phyloP scores from a whole-genome alignment of 805 yeast genomes.

The Danielia reshetovae region DNA sequence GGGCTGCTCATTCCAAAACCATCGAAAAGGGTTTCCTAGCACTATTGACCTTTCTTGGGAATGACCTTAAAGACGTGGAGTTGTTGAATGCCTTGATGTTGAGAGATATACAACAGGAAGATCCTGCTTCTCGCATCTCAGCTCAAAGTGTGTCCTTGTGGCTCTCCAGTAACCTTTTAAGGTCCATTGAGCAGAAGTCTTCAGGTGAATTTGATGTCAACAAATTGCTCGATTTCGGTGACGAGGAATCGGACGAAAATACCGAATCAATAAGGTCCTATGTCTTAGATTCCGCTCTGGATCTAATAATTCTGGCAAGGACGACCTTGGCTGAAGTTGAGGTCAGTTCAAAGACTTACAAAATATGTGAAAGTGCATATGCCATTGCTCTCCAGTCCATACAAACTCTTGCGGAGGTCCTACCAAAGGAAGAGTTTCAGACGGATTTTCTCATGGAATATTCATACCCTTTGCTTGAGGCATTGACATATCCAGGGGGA shows the following conservation, averaged over 20 bases:
- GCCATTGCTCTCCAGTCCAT: slow-evolving; percentile 46
- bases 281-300: slow-evolving; percentile 36
- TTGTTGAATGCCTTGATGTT: background rate
- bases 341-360: slow-evolving; percentile 1
- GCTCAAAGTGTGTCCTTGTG: slow-evolving; percentile 22
- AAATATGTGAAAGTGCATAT: slow-evolving; percentile 23
- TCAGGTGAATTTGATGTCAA: slow-evolving; percentile 8
- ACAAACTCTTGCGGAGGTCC: slow-evolving; percentile 21
- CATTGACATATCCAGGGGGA: slow-evolving; percentile 52
- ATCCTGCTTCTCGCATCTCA: background rate
- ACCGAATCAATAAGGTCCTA: slow-evolving; percentile 27
- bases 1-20: slow-evolving; percentile 12
- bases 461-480: slow-evolving; percentile 69
- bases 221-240: slow-evolving; percentile 18
- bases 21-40: slow-evolving; percentile 20
- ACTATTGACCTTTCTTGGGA: slow-evolving; percentile 9
- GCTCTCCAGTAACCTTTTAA: slow-evolving; percentile 25
- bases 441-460: slow-evolving; percentile 61
- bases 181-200: background rate
- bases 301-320: slow-evolving; percentile 34
- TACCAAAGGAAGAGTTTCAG: slow-evolving; percentile 30
- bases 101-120: background rate
- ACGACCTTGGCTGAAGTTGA: background rate
- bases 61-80: background rate
- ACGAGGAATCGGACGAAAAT: slow-evolving; percentile 1